Base-by-base conservation (phyloP, 2,329 filamentous ascomycete species). In the Calonectria ilicicola region DNA sequence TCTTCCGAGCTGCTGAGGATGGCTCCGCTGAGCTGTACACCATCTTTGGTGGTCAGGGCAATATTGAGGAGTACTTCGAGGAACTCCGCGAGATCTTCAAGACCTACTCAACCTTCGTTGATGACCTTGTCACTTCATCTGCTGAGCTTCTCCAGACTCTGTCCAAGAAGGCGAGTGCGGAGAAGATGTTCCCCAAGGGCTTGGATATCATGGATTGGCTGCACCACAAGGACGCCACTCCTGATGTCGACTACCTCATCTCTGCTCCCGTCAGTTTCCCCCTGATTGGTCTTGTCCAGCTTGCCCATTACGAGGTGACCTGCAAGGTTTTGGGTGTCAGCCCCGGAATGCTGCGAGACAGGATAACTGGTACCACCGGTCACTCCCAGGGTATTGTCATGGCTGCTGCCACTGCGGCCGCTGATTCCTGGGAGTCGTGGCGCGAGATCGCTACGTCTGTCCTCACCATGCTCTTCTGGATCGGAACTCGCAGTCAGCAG, bases 41-140 rank as follows among this genome's bases (percentile, higher is more conserved):
- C 76, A 95, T 99, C 74, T 98, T 98, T 78, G 97, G 97, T 72
- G 97, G 97, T 8, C 97, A 99, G 84, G 97, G 97, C 79, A 99
- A 99, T 85, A 98, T 99, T 76, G 96, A 99, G 85, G 97, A 99
- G 86, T 99, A 99, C 86, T 99, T 99, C 81, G 96, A 99, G 78
- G 97, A 99, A 87, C 91, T 99, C 74, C 93, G 97, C 69, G 94
- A 98, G 83, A 91, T 98, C 71, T 96, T 96, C 87, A 92, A 89
- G 80, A 98, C 96, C 72, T 99, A 99, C 86, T 93, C 94, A 15
- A 94, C 94, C 32, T 97, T 99, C 78, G 92, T 98, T 6, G 93
- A 95, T 78, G 95, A 97, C 76, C 92, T 98, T 76, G 90, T 99
- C 81, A 89, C 90, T 32, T 90, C 92, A 27, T 93, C 95, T 9